These are phyloP conservation scores for Triticum timopheevii DNA, from an alignment of 176 grass and related monocot species.

Conservation along the genomic window DNA sequence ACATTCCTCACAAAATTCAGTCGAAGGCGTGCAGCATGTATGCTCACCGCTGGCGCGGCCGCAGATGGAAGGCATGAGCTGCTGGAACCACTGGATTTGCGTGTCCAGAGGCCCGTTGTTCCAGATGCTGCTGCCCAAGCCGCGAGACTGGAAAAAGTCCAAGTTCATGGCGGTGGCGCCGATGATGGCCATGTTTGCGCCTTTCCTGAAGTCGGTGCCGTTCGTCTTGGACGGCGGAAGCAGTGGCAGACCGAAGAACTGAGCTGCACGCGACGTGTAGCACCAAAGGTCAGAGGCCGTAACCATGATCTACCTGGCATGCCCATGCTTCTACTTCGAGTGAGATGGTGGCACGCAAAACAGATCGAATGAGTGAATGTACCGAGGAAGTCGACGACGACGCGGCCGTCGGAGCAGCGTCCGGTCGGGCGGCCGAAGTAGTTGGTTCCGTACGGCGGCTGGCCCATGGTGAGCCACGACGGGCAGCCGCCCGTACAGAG, in stretches of 20 bases:
- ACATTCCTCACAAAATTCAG: too few relatives aligned
- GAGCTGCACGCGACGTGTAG: constrained; percentile 26
- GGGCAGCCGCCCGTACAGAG: constrained; percentile 39
- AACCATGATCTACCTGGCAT: neutral
- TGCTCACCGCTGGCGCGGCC: constrained; percentile 37
- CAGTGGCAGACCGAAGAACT: constrained; percentile 63
- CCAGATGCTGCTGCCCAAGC: constrained; percentile 61
- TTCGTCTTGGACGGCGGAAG: constrained; percentile 63
- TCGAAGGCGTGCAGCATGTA: neutral
- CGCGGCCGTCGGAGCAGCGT: constrained; percentile 68
- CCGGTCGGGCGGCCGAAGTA: constrained; percentile 67
- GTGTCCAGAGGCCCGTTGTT: constrained; percentile 60
- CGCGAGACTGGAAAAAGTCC: constrained; percentile 63
- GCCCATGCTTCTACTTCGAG: too few relatives aligned
- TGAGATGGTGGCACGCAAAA: neutral
- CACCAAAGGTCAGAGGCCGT: neutral
- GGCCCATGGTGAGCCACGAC: constrained; percentile 47
- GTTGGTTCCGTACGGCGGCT: constrained; percentile 66
- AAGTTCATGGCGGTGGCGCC: constrained; percentile 66
- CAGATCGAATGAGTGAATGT: neutral
- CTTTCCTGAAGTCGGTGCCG: constrained; percentile 52
- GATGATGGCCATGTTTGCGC: constrained; percentile 90
- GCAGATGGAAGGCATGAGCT: constrained; percentile 76
- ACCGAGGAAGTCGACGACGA: constrained; percentile 76
- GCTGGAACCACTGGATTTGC: constrained; percentile 76